These are phyloP conservation scores for Daldinia decipiens DNA, from an alignment of 495 filamentous ascomycete genomes.

Conservation along the genomic window DNA sequence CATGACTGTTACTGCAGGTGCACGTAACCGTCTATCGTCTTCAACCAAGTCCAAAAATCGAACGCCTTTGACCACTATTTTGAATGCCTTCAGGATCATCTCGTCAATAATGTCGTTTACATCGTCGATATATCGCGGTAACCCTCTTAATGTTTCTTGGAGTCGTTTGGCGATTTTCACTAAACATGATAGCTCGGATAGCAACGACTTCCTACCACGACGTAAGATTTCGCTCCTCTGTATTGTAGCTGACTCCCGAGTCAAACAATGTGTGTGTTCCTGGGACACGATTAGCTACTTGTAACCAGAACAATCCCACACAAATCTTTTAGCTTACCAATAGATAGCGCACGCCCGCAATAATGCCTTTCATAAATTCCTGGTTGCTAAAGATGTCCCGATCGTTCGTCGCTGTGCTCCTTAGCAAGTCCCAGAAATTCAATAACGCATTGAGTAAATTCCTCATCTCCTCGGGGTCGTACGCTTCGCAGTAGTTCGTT, in stretches of 20 bases:
- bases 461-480: conserved; percentile 86
- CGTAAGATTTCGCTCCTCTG: conserved; percentile 79
- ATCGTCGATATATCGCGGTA: conserved; percentile 62
- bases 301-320: background rate
- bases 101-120: conserved; percentile 86
- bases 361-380: conserved; percentile 89
- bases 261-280: conserved; percentile 91
- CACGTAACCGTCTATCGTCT: conserved; percentile 65
- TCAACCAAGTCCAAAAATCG: conserved; percentile 92
- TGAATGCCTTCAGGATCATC: conserved; percentile 92
- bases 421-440: conserved; percentile 90
- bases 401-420: conserved; percentile 70
- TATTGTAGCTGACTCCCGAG: conserved; percentile 78
- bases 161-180: conserved; percentile 87
- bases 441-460: conserved; percentile 86
- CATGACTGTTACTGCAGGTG: conserved; percentile 65
- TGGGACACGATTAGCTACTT: conserved; percentile 49
- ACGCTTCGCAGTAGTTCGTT: conserved; percentile 97
- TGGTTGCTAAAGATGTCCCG: conserved; percentile 82
- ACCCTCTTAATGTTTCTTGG: conserved; percentile 67
- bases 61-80: conserved; percentile 89
- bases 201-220: conserved; percentile 81
- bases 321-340: conserved; percentile 69
- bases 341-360: conserved; percentile 90
- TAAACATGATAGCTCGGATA: conserved; percentile 88